Base-by-base conservation (phyloP, 768 basidiomycete species). In the Pulveroboletus sp. region DNA sequence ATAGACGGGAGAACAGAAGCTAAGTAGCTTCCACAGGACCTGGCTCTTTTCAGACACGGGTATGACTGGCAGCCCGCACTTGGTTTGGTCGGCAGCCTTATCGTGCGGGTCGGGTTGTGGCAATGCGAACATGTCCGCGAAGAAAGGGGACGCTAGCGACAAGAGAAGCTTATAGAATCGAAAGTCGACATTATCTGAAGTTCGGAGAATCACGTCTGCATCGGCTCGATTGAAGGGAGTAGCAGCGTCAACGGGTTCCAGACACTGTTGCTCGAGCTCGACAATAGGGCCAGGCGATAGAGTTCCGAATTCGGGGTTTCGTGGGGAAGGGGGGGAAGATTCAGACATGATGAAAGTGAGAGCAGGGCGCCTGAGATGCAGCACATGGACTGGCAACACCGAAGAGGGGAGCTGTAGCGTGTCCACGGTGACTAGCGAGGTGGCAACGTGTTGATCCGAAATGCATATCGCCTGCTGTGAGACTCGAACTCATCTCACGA, bases 71-170 rank as follows among this genome's bases (percentile, higher is more conserved):
- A 73, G 59, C 1, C 64, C 71, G 38, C 69, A 61, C 46, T 65
- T 66, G 37, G 48, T 70, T 36, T 59, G 57, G 52, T 70, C 62
- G 11, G 60, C 64, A 15, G 58, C 45, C 13, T 54, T 56, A 39
- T 69, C 68, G 8, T 61, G 53, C 9, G 63, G 47, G 18, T 45
- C 40, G 1, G 80, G 73, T 36, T 71, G 69, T 24, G 81, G 81
- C 26, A 83, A 62, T 8, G 73, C 70, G 55, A 84, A 77, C 69
- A 81, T 77, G 54, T 73, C 71, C 42, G 70, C 69, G 55, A 84
- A 84, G 61, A 84, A 76, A 5, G 77, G 71, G 9, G 84, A 85
- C 1, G 80, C 76, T 14, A 81, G 58, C 15, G 77, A 72, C 10
- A 85, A 69, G 47, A 84, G 67, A 36, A 75, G 55, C 55, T 78